Evolutionary conservation across 805 yeast species (phyloP), one percentile per base, ranked within the genome.

Genomic region (Candida nanaspora): DNA sequence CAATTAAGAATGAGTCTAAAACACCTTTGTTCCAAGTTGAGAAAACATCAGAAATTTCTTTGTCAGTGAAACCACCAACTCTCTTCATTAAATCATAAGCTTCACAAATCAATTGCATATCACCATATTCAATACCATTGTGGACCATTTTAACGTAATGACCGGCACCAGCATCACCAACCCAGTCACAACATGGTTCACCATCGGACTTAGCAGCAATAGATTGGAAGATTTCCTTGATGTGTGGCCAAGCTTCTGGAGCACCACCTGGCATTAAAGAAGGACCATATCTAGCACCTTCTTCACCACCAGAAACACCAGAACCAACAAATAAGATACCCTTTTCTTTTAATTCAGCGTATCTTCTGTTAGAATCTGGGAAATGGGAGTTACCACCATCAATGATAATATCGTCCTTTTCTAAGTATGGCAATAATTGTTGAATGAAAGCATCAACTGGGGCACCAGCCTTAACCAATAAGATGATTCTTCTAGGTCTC

Each of bases 111-210:
- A 91, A 78, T 75, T 91, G 98, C 98, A 91, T 91, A 72, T 91
- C 98, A 78, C 98, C 98, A 69, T 91, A 91, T 74, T 91, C 98
- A 57, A 91, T 91, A 85, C 98, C 98, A 68, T 91, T 91, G 79
- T 91, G 98, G 51, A 93, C 98, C 98, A 93, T 93, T 78, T 91
- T 91, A 64, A 91, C 98, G 72, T 83, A 91, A 72, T 91, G 98
- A 61, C 98, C 98, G 36, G 98, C 80, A 68, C 98, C 98, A 46
- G 95, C 96, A 55, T 91, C 95, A 61, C 98, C 98, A 57, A 91
- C 97, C 98, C 98, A 91, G 80, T 91, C 98, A 74, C 98, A 91
- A 74, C 98, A 91, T 63, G 98, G 96, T 74, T 93, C 97, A 57
- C 96, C 96, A 62, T 93, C 96, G 47, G 95, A 68, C 76, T 91